Conservation (phyloP, 2,329 filamentous ascomycete genomes). For the Beauveria sp. region DNA sequence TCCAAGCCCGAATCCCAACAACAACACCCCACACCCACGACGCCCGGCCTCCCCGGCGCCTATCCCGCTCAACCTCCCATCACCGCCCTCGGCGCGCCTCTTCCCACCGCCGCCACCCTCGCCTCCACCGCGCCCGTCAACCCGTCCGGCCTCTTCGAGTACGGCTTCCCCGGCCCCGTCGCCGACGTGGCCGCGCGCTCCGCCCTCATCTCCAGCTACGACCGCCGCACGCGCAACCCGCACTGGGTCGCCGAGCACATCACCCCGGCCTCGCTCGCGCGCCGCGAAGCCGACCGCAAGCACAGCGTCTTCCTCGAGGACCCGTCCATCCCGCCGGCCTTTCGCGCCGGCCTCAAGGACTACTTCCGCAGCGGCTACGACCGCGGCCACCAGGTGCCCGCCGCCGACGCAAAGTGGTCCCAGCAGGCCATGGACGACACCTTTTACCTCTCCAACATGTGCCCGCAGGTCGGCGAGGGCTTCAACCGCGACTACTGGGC, state of each 20-base stretch:
- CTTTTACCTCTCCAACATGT: conserved; percentile 93
- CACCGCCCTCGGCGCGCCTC: conserved; percentile 48
- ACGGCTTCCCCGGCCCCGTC: conserved; percentile 87
- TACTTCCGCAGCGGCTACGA: conserved; percentile 95
- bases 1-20: conserved; percentile 33
- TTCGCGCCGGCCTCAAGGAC: conserved; percentile 84
- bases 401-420: conserved; percentile 92
- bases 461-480: conserved; percentile 92
- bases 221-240: conserved; percentile 84
- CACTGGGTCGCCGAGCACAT: conserved; percentile 97
- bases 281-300: conserved; percentile 72
- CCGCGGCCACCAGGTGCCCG: conserved; percentile 92
- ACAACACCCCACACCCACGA: conserved; percentile 18
- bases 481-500: conserved; percentile 99
- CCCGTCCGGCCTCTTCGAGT: conserved; percentile 70
- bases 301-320: conserved; percentile 82
- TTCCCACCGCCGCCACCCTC: conserved; percentile 36
- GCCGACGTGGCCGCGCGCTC: conserved; percentile 70
- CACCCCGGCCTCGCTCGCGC: conserved; percentile 72
- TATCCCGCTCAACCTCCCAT: conserved; percentile 18
- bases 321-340: conserved; percentile 67
- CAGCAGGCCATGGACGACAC: conserved; percentile 93
- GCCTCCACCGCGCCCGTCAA: conserved; percentile 47
- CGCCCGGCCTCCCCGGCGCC: conserved; percentile 22
- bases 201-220: conserved; percentile 79